Base-by-base conservation (phyloP, 257 asterid genomes). In the Buddleja alternifolia region DNA sequence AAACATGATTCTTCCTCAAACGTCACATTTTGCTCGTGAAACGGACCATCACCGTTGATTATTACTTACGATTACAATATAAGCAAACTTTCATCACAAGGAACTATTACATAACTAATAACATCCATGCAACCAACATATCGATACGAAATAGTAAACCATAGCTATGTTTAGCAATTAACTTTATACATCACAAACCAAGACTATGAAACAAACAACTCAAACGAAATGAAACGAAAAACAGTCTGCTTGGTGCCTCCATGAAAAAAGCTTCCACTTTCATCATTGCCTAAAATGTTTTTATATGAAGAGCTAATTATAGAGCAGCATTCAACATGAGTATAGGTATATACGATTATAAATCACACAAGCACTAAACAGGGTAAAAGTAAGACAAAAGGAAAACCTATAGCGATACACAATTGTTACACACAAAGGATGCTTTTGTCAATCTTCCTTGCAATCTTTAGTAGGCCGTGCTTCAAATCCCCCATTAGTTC, bases 401-500 rank as follows among this genome's bases (percentile, higher is more conserved):
- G 63, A 69, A 66, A 66, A 62, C 15, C 74, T 66, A 69, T 72
- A 60, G 78, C 72, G 82, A 74, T 78, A 82, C 85, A 77, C 68
- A 73, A 69, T 51, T 58, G 65, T 73, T 57, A 70, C 69, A 54
- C 46, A 60, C 48, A 60, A 40, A 16, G 75, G 50, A 52, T 60
- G 24, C 23, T 60, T 15, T 32, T 37, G 16, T 85, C 78, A 87
- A 16, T 81, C 76, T 10, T 78, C 85, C 84, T 86, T 88, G 81
- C 66, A 77, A 15, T 88, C 96, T 78, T 88, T 84, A 10, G 73
- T 29, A 5, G 97, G 97, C 41, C 85, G 80, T 24, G 96, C 92
- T 80, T 88, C 96, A 21, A 90, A 80, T 8, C 97, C 98, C 4
- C 94, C 96, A 8, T 69, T 86, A 23, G 52, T 73, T 66, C 87